Conservation (phyloP, 768 basidiomycete species). For the Russula emetica region DNA sequence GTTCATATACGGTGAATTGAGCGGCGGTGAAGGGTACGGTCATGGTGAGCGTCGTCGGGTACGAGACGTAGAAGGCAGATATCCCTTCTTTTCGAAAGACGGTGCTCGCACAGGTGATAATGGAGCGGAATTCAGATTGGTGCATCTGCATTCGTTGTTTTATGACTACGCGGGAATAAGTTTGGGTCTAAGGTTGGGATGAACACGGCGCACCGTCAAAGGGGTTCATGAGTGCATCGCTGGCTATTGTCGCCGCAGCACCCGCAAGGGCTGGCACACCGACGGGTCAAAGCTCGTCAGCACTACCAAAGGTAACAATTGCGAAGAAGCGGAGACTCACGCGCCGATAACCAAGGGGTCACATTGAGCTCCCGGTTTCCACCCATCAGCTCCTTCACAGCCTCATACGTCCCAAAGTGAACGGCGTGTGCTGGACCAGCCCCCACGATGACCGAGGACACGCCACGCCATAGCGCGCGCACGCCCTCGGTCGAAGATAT, state of each 20-base stretch:
- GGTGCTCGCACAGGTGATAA: slow-evolving; percentile 76
- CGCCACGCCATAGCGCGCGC: slow-evolving; percentile 90
- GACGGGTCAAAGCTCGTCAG: not conserved
- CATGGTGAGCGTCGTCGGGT: slow-evolving; percentile 96
- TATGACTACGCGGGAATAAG: slow-evolving; percentile 58
- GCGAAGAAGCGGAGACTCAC: slow-evolving; percentile 46
- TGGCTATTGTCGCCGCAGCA: slow-evolving; percentile 89
- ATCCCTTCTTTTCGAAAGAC: slow-evolving; percentile 86
- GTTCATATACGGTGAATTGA: slow-evolving; percentile 96
- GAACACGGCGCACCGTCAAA: slow-evolving; percentile 76
- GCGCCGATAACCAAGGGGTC: slow-evolving; percentile 84
- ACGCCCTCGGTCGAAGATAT: slow-evolving; percentile 95
- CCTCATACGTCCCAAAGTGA: slow-evolving; percentile 95
- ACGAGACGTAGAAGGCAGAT: slow-evolving; percentile 93
- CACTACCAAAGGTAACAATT: not conserved
- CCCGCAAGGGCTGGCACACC: slow-evolving; percentile 72
- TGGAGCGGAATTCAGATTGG: slow-evolving; percentile 85
- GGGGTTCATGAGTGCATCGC: slow-evolving; percentile 98
- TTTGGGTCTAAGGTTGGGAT: slow-evolving; percentile 16
- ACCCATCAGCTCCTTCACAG: slow-evolving; percentile 87
- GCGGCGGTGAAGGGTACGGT: slow-evolving; percentile 97
- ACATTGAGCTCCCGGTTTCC: slow-evolving; percentile 64
- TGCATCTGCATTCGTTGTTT: slow-evolving; percentile 99
- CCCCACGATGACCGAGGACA: slow-evolving; percentile 91
- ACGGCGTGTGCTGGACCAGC: slow-evolving; percentile 98